Evolutionary conservation across 257 asterid genomes (phyloP).

Genomic region (Rauvolfia tetraphylla): DNA sequence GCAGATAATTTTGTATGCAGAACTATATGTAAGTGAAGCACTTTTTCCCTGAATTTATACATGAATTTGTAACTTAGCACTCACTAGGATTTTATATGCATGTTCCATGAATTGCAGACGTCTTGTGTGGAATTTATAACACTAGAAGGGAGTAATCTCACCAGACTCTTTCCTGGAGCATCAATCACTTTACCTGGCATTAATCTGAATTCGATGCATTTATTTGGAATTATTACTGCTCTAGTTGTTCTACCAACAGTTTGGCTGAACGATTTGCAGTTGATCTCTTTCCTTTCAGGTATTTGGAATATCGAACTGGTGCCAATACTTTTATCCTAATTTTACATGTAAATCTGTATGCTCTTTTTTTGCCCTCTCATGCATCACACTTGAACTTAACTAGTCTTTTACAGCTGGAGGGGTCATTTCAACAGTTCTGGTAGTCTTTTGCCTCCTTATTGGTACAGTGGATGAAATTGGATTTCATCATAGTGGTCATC

Average conservation of each 20-base stretch:
- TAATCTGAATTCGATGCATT: slow-evolving; percentile 55
- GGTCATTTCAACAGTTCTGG: slow-evolving; percentile 52
- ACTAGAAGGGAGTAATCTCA: slow-evolving; percentile 80
- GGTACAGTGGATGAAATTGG: slow-evolving; percentile 50
- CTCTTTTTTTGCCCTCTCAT: not conserved
- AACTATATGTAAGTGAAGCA: slow-evolving; percentile 59
- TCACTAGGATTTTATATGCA: slow-evolving; percentile 14
- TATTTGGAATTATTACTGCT: slow-evolving; percentile 51
- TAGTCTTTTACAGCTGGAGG: slow-evolving; percentile 59
- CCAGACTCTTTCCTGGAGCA: slow-evolving; percentile 63
- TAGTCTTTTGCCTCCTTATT: slow-evolving; percentile 47
- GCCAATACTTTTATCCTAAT: not conserved
- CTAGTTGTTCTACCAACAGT: slow-evolving; percentile 69
- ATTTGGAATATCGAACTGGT: slow-evolving; percentile 7
- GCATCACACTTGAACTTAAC: slow-evolving; percentile 12
- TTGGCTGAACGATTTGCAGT: slow-evolving; percentile 72
- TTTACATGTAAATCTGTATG: not conserved
- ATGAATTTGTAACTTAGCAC: not conserved
- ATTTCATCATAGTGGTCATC: slow-evolving; percentile 43
- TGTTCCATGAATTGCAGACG: slow-evolving; percentile 42
- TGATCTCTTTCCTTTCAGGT: slow-evolving; percentile 87
- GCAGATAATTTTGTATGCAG: slow-evolving; percentile 85
- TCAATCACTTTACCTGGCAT: slow-evolving; percentile 46
- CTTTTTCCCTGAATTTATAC: slow-evolving; percentile 1
- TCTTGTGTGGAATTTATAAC: slow-evolving; percentile 74